Evolutionary conservation across 1,284 basidiomycete genomes (phyloP).

Genomic region (Microbotryum scabiosae): DNA sequence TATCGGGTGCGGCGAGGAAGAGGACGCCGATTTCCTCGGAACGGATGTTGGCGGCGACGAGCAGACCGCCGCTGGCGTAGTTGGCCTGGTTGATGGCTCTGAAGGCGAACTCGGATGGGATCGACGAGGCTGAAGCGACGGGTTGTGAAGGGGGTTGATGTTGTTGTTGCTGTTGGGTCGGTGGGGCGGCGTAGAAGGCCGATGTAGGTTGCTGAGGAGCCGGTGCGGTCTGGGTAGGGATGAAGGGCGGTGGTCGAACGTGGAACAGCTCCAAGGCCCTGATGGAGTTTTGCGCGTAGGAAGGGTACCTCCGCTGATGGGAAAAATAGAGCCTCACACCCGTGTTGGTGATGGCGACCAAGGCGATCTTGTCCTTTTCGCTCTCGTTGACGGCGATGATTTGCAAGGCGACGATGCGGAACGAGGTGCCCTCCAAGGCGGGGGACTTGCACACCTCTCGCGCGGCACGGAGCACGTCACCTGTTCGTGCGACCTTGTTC

Average conservation of each 20-base stretch:
- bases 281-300: constrained; percentile 23
- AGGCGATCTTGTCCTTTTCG: constrained; percentile 49
- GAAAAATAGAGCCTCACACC: constrained; percentile 62
- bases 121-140: constrained; percentile 7
- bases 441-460: neutral
- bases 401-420: constrained; percentile 40
- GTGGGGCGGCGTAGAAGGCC: neutral
- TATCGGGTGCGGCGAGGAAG: constrained; percentile 65
- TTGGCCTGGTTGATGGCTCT: constrained; percentile 47
- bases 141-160: constrained; percentile 4
- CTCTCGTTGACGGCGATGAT: constrained; percentile 41
- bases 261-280: constrained; percentile 57
- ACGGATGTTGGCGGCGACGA: constrained; percentile 50
- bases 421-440: constrained; percentile 7
- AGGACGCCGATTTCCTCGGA: constrained; percentile 64
- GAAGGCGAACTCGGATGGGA: constrained; percentile 20
- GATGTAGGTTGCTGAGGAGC: constrained; percentile 10
- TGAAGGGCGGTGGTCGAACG: constrained; percentile 63
- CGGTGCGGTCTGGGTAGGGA: constrained; percentile 47
- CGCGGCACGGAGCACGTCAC: constrained; percentile 20
- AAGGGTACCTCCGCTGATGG: constrained; percentile 37
- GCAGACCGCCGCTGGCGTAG: constrained; percentile 51
- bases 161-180: constrained; percentile 9
- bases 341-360: constrained; percentile 69
- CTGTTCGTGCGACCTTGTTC: constrained; percentile 11